phyloP scores from a whole-genome alignment of 2,329 filamentous ascomycete species.

The Xylaria sp. region DNA sequence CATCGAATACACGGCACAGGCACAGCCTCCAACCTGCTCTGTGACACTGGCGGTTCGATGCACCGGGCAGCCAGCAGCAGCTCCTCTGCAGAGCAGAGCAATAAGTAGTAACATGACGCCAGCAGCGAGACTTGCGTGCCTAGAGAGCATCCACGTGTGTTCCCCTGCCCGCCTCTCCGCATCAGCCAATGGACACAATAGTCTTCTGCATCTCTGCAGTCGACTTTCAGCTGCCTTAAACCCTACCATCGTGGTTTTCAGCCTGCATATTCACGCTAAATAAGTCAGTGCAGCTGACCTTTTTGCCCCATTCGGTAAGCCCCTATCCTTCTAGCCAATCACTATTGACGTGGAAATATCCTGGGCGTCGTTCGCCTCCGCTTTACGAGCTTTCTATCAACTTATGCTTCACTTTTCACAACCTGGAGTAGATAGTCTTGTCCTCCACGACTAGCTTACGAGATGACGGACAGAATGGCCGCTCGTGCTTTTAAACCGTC shows the following conservation, averaged over 20 bases:
- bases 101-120: no score
- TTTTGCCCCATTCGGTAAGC: conserved; percentile 24
- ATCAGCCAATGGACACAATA: conserved; percentile 26
- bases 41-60: not conserved
- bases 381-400: conserved; percentile 23
- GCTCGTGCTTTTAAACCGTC: conserved; percentile 14
- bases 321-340: conserved; percentile 23
- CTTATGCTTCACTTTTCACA: conserved; percentile 17
- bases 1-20: no score
- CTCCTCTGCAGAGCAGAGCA: no score
- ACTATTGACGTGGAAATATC: conserved; percentile 9
- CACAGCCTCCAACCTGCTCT: not conserved
- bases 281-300: conserved; percentile 24
- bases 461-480: conserved; percentile 15
- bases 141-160: not conserved
- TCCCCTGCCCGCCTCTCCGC: conserved; percentile 11
- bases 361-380: conserved; percentile 22
- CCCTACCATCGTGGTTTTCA: conserved; percentile 25
- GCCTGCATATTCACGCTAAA: conserved; percentile 23
- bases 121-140: not conserved
- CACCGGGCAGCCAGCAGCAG: no score
- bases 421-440: conserved; percentile 18
- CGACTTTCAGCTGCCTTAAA: conserved; percentile 27
- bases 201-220: conserved; percentile 25
- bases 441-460: conserved; percentile 20